phyloP scores from a whole-genome alignment of 108 stramenopile genomes.

The Skeletonema costatum region DNA sequence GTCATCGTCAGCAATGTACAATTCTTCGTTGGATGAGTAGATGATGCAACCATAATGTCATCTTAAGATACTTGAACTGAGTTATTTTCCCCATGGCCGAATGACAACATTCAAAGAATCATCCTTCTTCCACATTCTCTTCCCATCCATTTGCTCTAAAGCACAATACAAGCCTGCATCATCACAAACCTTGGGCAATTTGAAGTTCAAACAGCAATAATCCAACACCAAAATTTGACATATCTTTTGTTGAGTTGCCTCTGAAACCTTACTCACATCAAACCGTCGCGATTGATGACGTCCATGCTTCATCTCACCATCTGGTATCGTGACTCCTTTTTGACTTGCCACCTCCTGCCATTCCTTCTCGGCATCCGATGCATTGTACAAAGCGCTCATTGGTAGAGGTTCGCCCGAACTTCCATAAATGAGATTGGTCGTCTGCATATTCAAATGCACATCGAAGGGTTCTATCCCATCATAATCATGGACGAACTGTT shows the following conservation, averaged over 20 bases:
- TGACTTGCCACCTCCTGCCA: slow-evolving; percentile 34
- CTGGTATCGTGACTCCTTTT: slow-evolving; percentile 23
- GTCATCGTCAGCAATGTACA: too few species aligned
- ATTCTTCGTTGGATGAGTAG: too few species aligned
- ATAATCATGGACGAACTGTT: slow-evolving; percentile 43
- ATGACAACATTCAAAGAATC: background rate
- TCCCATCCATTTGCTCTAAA: slow-evolving; percentile 3
- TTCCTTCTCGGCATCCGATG: slow-evolving; percentile 33
- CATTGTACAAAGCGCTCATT: slow-evolving; percentile 38
- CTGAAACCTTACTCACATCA: slow-evolving; percentile 30
- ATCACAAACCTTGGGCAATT: too few species aligned
- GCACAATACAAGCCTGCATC: too few species aligned
- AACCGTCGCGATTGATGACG: slow-evolving; percentile 40
- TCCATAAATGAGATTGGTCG: slow-evolving; percentile 26
- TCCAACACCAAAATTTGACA: slow-evolving; percentile 20
- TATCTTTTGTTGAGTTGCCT: slow-evolving; percentile 37
- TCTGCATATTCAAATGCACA: slow-evolving; percentile 42
- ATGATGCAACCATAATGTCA: too few species aligned
- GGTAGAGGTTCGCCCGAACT: slow-evolving; percentile 34
- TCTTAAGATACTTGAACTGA: too few species aligned
- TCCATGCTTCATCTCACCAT: slow-evolving; percentile 20
- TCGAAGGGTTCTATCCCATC: slow-evolving; percentile 44
- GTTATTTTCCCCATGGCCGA: too few species aligned
- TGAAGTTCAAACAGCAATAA: too few species aligned
- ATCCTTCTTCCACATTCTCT: background rate